Base-by-base conservation (phyloP, 2,329 filamentous ascomycete genomes). In the Graphilbum sp. region DNA sequence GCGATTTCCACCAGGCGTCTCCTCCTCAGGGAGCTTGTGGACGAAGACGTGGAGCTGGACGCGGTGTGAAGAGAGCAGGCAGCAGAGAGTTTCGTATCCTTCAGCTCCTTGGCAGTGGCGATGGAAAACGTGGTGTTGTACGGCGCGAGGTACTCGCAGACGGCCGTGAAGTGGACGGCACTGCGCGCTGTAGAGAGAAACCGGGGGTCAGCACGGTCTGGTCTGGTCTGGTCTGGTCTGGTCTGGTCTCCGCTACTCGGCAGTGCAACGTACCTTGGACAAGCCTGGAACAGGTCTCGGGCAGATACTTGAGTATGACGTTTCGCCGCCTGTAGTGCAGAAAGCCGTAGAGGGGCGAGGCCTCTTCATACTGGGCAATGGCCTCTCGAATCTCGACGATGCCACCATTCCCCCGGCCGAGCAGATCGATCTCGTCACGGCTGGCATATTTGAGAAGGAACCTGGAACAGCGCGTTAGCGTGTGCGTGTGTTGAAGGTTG, bases 381-480 rank as follows among this genome's bases (percentile, higher is more conserved):
- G 75, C 71, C 51, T 76, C 75, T 52, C 86, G 79, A 46, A 90
- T 75, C 55, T 96, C 90, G 43, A 75, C 69, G 42, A 94, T 78
- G 45, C 90, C 88, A 47, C 83, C 82, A 47, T 67, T 79, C 36
- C 90, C 90, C 47, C 72, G 74, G 43, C 68, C 73, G 41, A 90
- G 65, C 40, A 98, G 60, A 47, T 83, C 77, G 43, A 98, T 69
- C 49, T 88, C 83, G 64, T 98, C 90, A 57, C 90, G 79, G 44
- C 79, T 79, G 45, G 74, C 69, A 61, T 98, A 98, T 56, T 88
- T 87, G 49, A 98, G 75, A 45, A 96, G 73, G 52, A 98, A 90
- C 90, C 90, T 96, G 30, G 27, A 25, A n/a, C n/a, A n/a, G n/a
- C n/a, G n/a, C n/a, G n/a, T n/a, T n/a, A n/a, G n/a, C n/a, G n/a